These are phyloP conservation scores for Umbelopsis sp. DNA, from an alignment of 192 early-diverging fungal species.

Conservation along the genomic window DNA sequence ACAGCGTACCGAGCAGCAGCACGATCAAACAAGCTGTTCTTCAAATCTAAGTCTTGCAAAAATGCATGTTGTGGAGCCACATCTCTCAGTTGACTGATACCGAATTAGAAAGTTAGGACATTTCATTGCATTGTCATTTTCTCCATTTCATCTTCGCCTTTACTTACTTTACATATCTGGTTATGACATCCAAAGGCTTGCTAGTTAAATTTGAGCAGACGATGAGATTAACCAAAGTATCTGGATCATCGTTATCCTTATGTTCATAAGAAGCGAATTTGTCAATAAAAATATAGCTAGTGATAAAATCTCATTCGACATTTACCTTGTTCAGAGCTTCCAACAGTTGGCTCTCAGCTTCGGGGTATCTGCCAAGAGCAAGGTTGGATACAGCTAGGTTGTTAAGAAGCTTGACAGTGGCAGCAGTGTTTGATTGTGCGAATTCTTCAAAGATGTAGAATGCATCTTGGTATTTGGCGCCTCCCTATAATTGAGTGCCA, in stretches of 20 bases:
- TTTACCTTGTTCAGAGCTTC: conserved; percentile 73
- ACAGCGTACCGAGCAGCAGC: conserved; percentile 53
- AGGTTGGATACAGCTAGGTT: conserved; percentile 84
- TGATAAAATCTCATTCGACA: background rate
- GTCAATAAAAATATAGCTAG: background rate
- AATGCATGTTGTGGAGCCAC: conserved; percentile 78
- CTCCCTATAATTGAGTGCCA: conserved; percentile 50
- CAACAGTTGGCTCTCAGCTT: conserved; percentile 79
- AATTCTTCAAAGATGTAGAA: conserved; percentile 96
- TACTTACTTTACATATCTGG: conserved; percentile 65
- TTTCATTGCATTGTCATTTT: too few relatives aligned
- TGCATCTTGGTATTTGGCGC: conserved; percentile 81
- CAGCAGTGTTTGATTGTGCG: conserved; percentile 70
- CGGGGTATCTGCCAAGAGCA: conserved; percentile 74
- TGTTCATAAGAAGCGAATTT: background rate
- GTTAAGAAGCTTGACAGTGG: conserved; percentile 74
- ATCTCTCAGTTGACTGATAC: conserved; percentile 65
- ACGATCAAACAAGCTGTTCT: conserved; percentile 85
- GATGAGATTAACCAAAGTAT: conserved; percentile 87
- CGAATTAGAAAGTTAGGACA: conserved; percentile 13
- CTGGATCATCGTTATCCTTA: conserved; percentile 71
- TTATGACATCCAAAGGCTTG: conserved; percentile 67
- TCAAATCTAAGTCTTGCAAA: conserved; percentile 73
- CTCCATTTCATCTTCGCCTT: background rate
- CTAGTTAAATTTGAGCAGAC: conserved; percentile 69